Conservation (phyloP, 2,329 filamentous ascomycete species). For the Xylariaceae sp. region DNA sequence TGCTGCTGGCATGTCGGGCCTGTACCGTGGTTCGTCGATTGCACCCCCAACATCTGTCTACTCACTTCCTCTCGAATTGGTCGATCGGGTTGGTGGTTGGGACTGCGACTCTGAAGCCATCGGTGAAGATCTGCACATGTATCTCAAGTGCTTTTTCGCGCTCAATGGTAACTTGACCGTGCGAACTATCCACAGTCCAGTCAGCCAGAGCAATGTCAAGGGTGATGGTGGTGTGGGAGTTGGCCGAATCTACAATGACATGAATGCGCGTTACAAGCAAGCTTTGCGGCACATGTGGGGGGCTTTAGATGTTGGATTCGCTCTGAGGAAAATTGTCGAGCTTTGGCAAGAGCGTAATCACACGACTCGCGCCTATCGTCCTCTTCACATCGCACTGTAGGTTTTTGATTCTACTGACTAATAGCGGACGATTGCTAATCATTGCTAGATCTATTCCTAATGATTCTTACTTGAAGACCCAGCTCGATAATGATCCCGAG, state of each 20-base stretch:
- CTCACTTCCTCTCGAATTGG: conserved; percentile 62
- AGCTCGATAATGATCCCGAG: conserved; percentile 38
- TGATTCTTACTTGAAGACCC: conserved; percentile 46
- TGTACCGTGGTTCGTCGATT: conserved; percentile 60
- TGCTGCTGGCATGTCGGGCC: conserved; percentile 65
- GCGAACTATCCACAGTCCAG: conserved; percentile 61
- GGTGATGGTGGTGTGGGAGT: conserved; percentile 54
- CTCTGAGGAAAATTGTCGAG: conserved; percentile 54
- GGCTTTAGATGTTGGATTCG: conserved; percentile 64
- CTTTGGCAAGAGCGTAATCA: conserved; percentile 56
- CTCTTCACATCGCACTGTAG: conserved; percentile 49
- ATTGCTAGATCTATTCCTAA: conserved; percentile 38
- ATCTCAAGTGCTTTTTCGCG: conserved; percentile 73
- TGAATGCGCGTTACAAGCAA: conserved; percentile 66
- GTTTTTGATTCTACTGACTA: conserved; percentile 7
- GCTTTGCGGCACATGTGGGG: conserved; percentile 75
- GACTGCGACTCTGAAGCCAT: conserved; percentile 68
- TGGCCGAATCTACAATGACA: conserved; percentile 52
- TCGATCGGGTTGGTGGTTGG: conserved; percentile 69
- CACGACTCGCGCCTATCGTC: conserved; percentile 51
- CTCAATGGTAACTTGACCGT: conserved; percentile 65
- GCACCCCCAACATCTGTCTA: conserved; percentile 72
- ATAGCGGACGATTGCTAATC: conserved; percentile 16
- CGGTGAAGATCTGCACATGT: conserved; percentile 74
- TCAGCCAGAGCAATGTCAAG: conserved; percentile 69